Conservation (phyloP, 1,139 yeast species). For the Candida tunisiensis region DNA sequence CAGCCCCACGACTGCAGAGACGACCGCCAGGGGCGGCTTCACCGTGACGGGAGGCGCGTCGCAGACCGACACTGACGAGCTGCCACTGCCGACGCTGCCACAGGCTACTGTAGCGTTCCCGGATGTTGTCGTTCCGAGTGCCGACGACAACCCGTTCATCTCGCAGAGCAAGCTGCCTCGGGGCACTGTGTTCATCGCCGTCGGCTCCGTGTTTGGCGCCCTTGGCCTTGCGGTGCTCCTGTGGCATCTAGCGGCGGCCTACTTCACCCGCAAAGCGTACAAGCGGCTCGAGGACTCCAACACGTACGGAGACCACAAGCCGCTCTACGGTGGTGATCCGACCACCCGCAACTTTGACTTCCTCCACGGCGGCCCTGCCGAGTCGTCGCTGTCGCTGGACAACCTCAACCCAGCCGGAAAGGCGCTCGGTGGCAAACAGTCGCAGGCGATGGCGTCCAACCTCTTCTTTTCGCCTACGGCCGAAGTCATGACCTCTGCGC, state of each 20-base stretch:
- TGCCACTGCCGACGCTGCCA: neutral
- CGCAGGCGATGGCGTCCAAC: slow-evolving; percentile 2
- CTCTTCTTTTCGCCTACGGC: slow-evolving; percentile 70
- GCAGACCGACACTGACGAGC: too few species aligned
- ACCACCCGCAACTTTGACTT: slow-evolving; percentile 4
- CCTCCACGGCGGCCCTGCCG: slow-evolving; percentile 1
- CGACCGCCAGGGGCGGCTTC: too few species aligned
- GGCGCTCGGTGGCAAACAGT: slow-evolving; percentile 3
- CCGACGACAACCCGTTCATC: slow-evolving; percentile 44
- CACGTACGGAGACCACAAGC: slow-evolving; percentile 5
- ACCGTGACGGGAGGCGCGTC: too few species aligned
- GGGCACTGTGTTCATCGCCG: slow-evolving; percentile 71
- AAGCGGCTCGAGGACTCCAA: slow-evolving; percentile 5
- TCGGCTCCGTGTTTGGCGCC: slow-evolving; percentile 52
- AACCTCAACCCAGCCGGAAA: too few species aligned
- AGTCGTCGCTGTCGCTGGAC: slow-evolving; percentile 2
- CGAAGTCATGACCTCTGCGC: slow-evolving; percentile 38
- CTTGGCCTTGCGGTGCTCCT: slow-evolving; percentile 11
- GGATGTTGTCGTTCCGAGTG: slow-evolving; percentile 28
- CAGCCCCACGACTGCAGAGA: too few species aligned
- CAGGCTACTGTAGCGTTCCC: neutral
- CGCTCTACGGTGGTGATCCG: slow-evolving; percentile 7
- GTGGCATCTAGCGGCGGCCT: slow-evolving; percentile 7
- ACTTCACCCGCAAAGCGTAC: slow-evolving; percentile 6
- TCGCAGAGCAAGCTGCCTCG: slow-evolving; percentile 33